Conservation (phyloP, 2,329 filamentous ascomycete genomes). For the Podosphaera fusca region DNA sequence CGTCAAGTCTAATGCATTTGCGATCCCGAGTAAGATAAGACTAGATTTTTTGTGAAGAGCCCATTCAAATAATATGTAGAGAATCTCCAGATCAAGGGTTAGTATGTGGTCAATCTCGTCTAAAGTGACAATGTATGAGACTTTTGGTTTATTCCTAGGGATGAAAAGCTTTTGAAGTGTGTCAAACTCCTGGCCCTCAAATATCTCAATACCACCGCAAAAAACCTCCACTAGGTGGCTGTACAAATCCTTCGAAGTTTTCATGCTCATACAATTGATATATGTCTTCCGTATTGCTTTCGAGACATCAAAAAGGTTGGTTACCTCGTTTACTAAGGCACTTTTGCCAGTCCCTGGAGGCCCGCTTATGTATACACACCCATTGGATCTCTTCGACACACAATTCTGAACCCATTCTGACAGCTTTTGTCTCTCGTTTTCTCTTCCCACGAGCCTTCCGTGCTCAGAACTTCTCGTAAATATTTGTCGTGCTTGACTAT, state of each 20-base stretch:
- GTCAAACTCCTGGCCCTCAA: constrained; percentile 43
- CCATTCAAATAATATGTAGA: constrained; percentile 95
- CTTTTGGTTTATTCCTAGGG: constrained; percentile 29
- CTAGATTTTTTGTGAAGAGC: constrained; percentile 61
- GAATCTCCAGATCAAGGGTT: constrained; percentile 64
- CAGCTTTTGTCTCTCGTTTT: constrained; percentile 37
- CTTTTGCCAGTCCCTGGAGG: constrained; percentile 94
- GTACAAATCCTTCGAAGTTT: constrained; percentile 69
- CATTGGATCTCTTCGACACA: constrained; percentile 35
- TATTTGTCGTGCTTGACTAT: constrained; percentile 66
- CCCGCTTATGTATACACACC: constrained; percentile 85
- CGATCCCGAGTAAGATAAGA: constrained; percentile 73
- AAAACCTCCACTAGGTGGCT: constrained; percentile 51
- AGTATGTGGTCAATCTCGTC: constrained; percentile 93
- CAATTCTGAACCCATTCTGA: constrained; percentile 43
- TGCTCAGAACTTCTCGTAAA: constrained; percentile 40
- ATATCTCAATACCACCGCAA: constrained; percentile 31
- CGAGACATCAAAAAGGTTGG: constrained; percentile 29
- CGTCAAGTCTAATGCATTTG: constrained; percentile 85
- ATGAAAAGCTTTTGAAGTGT: constrained; percentile 50
- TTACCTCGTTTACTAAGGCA: constrained; percentile 68
- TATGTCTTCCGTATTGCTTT: constrained; percentile 43
- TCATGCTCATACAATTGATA: constrained; percentile 95
- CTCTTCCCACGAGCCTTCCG: constrained; percentile 15
- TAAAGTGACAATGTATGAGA: constrained; percentile 60